Evolutionary conservation across 192 early-diverging fungal species (phyloP), one percentile per base, ranked within the genome.

Genomic region (Coemansia sp.): DNA sequence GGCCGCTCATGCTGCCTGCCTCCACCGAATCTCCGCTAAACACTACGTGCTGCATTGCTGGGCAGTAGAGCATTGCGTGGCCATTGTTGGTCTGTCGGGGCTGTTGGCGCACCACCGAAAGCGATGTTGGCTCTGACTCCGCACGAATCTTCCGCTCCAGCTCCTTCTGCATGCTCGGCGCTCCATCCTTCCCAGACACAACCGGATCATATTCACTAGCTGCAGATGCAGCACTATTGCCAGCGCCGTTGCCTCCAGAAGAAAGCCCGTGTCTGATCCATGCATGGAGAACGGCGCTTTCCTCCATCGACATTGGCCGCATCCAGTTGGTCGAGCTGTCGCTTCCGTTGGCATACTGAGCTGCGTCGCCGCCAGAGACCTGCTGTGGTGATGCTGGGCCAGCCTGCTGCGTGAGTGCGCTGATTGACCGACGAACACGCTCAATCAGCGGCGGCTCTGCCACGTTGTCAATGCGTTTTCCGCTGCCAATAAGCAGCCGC

Each of bases 51-150:
- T 79, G 77, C 68, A 84, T 70, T 19, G 58, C 67, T 13, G 77
- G 77, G 56, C 81, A 84, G 53, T 76, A 84, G 61, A 84, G 54
- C 81, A 84, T 84, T 2, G 75, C 74, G 20, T 83, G 67, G 56
- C 75, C 81, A 19, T 58, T 65, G 20, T 17, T 61, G 20, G 51
- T 6, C 13, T 54, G 5, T 38, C 17, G 61, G 7, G 10, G 45
- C 51, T 19, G 42, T 2, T 25, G 63, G 11, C 42, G 60, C 40
- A 80, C 72, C 0, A 80, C 65, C 8, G 78, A 68, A 12, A 80
- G 45, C 14, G 71, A 67, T 13, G 20, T 56, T 16, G 74, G 64
- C 20, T 64, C 20, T 22, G 71, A 42, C 11, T 20, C 37, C 65
- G 42, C 22, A 8, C 54, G 16, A 16, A 7, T 56, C 14, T 19